A percentile compares a stretch with the other conserved stretches of the same genome.
These are phyloP conservation scores for Metschnikowia koreensis DNA, from an alignment of 805 yeast genomes.

Conservation along the genomic window DNA sequence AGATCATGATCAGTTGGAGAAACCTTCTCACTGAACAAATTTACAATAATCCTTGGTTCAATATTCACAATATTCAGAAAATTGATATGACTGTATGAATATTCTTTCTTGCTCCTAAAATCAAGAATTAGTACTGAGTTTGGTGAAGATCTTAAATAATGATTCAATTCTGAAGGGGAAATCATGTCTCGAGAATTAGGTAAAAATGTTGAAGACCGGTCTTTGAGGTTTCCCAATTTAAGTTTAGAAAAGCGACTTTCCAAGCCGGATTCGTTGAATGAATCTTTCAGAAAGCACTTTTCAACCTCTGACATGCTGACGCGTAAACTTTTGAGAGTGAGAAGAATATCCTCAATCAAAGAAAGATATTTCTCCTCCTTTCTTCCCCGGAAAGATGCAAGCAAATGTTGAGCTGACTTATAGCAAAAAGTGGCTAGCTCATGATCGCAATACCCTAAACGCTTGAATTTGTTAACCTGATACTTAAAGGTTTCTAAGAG, in stretches of 20 bases:
- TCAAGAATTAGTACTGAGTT: constrained; percentile 60
- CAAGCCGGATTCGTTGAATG: not conserved
- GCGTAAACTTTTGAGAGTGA: constrained; percentile 4
- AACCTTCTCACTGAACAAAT: constrained; percentile 27
- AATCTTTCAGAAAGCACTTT: not conserved
- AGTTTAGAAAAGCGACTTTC: constrained; percentile 3
- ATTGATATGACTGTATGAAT: constrained; percentile 60
- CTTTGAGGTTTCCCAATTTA: not conserved
- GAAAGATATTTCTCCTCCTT: not conserved
- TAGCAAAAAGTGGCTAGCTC: constrained; percentile 35
- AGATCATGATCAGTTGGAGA: constrained; percentile 58
- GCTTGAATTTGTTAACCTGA: constrained; percentile 28
- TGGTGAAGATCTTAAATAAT: constrained; percentile 7
- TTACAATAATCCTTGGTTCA: constrained; percentile 51
- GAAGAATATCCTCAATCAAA: constrained; percentile 1
- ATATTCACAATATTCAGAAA: constrained; percentile 62
- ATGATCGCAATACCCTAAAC: constrained; percentile 36
- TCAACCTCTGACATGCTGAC: not conserved
- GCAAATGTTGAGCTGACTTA: constrained; percentile 2
- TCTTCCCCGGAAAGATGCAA: not conserved
- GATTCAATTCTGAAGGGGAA: constrained; percentile 12
- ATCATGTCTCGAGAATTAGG: constrained; percentile 9
- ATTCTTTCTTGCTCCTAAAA: constrained; percentile 60
- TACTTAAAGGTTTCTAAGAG: constrained; percentile 35
- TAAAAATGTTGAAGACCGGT: not conserved